Evolutionary conservation across 1,139 yeast species (phyloP).

Genomic region (Yamadazyma kanchanaburiensis): DNA sequence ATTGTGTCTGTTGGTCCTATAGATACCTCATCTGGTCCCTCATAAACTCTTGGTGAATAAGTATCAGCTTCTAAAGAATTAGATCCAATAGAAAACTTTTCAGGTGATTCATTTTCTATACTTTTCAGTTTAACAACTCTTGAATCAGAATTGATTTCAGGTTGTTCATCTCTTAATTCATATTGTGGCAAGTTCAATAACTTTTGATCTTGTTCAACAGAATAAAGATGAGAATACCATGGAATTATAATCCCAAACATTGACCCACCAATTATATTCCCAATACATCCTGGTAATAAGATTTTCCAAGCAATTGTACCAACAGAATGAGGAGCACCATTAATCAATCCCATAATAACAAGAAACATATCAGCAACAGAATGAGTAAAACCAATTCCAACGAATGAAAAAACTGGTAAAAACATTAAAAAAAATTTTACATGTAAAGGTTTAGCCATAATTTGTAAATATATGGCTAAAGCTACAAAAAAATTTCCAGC

Average conservation of each 20-base stretch:
- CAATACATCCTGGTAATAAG: slow-evolving; percentile 63
- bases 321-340: slow-evolving; percentile 59
- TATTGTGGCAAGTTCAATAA: slow-evolving; percentile 58
- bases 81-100: slow-evolving; percentile 5
- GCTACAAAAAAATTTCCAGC: slow-evolving; percentile 78
- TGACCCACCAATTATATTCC: slow-evolving; percentile 70
- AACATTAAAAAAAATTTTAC: slow-evolving; percentile 65
- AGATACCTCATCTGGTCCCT: slow-evolving; percentile 3
- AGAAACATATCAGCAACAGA: slow-evolving; percentile 79
- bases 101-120: slow-evolving; percentile 5
- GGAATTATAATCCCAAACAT: slow-evolving; percentile 61
- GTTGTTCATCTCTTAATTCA: slow-evolving; percentile 75
- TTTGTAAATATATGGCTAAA: slow-evolving; percentile 69
- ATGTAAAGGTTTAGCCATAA: slow-evolving; percentile 78
- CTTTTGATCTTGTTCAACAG: slow-evolving; percentile 66
- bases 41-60: slow-evolving; percentile 7
- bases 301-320: slow-evolving; percentile 70
- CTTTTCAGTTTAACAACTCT: slow-evolving; percentile 55
- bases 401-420: slow-evolving; percentile 72
- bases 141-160: slow-evolving; percentile 70
- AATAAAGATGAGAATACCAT: slow-evolving; percentile 65
- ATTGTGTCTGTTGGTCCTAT: slow-evolving; percentile 2
- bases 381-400: slow-evolving; percentile 71
- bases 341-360: slow-evolving; percentile 61
- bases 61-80: slow-evolving; percentile 5